Evolutionary conservation across 2,329 filamentous ascomycete genomes (phyloP).

Genomic region (Ambrosiella cleistominuta): DNA sequence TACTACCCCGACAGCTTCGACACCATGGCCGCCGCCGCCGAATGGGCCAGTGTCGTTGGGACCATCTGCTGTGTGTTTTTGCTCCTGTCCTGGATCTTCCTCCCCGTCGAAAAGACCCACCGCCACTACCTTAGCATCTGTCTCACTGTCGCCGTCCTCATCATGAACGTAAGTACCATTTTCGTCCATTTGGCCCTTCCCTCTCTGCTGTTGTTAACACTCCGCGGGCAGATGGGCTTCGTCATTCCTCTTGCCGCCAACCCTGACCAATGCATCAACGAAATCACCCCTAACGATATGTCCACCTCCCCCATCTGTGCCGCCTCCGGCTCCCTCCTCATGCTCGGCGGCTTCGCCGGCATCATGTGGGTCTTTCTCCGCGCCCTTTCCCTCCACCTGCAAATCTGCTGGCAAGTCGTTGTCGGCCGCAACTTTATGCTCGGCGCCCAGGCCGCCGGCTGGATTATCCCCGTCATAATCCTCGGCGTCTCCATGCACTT

Average conservation of each 20-base stretch:
- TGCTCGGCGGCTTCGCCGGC: conserved; percentile 70
- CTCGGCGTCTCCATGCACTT: conserved; percentile 61
- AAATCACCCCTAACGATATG: conserved; percentile 91
- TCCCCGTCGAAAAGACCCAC: conserved; percentile 78
- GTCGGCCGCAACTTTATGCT: conserved; percentile 84
- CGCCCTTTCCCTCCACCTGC: conserved; percentile 79
- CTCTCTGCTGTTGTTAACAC: neutral
- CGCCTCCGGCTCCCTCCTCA: conserved; percentile 68
- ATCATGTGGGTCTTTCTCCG: conserved; percentile 85
- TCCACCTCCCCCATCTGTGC: conserved; percentile 64
- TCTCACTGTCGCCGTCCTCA: conserved; percentile 53
- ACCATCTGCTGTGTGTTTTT: conserved; percentile 58
- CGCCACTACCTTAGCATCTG: conserved; percentile 88
- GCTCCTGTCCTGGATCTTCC: conserved; percentile 57
- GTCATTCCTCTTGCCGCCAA: conserved; percentile 67
- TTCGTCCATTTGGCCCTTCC: neutral
- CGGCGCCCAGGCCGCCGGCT: conserved; percentile 60
- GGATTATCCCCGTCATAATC: conserved; percentile 64
- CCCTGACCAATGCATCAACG: conserved; percentile 69
- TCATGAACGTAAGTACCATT: conserved; percentile 54
- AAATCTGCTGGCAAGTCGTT: conserved; percentile 93
- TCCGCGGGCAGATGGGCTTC: conserved; percentile 52
- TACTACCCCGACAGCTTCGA: conserved; percentile 43
- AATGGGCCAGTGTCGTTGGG: conserved; percentile 66
- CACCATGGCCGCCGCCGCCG: conserved; percentile 46